phyloP scores from a whole-genome alignment of 306 rosid species.

The Quercus robur region DNA sequence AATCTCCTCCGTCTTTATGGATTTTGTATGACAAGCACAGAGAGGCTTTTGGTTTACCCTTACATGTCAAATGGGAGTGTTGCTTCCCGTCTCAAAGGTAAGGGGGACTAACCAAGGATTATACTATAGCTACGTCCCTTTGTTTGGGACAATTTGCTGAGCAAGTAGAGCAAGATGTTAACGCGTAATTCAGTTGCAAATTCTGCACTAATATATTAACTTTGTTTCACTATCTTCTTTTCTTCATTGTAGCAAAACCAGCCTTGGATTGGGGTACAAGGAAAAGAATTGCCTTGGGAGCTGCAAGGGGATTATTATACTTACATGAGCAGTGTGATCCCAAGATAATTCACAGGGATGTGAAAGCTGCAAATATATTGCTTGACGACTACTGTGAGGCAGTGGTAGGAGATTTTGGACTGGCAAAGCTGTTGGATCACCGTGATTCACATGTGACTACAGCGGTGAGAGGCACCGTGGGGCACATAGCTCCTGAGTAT shows the following conservation, averaged over 20 bases:
- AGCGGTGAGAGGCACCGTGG: constrained; percentile 97
- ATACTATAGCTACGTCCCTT: too few relatives aligned
- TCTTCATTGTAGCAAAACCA: constrained; percentile 67
- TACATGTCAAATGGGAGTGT: constrained; percentile 98
- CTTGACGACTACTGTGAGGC: constrained; percentile 90
- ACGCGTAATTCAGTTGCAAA: background rate
- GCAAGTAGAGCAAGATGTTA: background rate
- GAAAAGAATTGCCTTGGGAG: constrained; percentile 89
- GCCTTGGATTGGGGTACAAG: constrained; percentile 82
- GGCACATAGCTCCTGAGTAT: constrained; percentile 98
- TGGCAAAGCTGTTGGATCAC: constrained; percentile 92
- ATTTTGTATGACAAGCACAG: constrained; percentile 75
- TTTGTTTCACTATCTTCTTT: background rate
- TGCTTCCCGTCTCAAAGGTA: constrained; percentile 92
- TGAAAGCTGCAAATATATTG: constrained; percentile 91
- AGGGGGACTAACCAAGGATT: background rate
- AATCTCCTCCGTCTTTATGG: constrained; percentile 92
- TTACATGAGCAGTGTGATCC: constrained; percentile 99
- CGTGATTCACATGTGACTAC: constrained; percentile 92
- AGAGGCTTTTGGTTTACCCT: constrained; percentile 90
- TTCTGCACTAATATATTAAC: background rate
- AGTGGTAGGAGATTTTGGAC: constrained; percentile 96
- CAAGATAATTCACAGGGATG: constrained; percentile 95
- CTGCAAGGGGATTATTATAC: constrained; percentile 83
- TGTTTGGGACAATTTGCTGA: too few relatives aligned